A percentile compares a stretch with the other conserved stretches of the same genome.
These are phyloP conservation scores for Pseudopithomyces chartarum DNA, from an alignment of 2,329 filamentous ascomycete species.

Conservation along the genomic window DNA sequence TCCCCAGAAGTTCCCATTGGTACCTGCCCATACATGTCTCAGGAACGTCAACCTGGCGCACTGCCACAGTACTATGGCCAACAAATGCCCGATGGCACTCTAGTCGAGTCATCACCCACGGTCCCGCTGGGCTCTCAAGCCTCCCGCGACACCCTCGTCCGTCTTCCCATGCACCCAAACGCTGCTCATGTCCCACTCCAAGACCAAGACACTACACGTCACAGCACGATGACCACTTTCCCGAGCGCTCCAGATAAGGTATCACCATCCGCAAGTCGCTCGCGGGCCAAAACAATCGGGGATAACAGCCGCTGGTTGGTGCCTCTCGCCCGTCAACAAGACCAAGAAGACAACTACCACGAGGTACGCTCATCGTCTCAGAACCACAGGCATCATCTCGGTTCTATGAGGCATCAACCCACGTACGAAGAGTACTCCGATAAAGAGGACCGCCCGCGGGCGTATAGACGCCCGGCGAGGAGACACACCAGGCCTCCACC, in stretches of 20 bases:
- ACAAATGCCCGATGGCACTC: slow-evolving; percentile 32
- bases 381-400: slow-evolving; percentile 13
- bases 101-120: slow-evolving; percentile 31
- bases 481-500: slow-evolving; percentile 30
- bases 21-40: slow-evolving; percentile 25
- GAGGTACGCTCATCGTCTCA: slow-evolving; percentile 10
- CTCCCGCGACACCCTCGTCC: slow-evolving; percentile 35
- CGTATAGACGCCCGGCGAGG: slow-evolving; percentile 28
- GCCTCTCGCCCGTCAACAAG: slow-evolving; percentile 4
- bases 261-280: slow-evolving; percentile 8
- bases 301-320: slow-evolving; percentile 16
- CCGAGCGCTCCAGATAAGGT: slow-evolving; percentile 11
- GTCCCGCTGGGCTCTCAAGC: slow-evolving; percentile 23
- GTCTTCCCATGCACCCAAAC: slow-evolving; percentile 32
- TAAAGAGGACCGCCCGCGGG: slow-evolving; percentile 28
- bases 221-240: neutral
- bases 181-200: slow-evolving; percentile 29
- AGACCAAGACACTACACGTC: slow-evolving; percentile 11
- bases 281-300: slow-evolving; percentile 15
- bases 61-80: slow-evolving; percentile 38
- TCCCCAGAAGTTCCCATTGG: slow-evolving; percentile 6
- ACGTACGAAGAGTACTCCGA: slow-evolving; percentile 36
- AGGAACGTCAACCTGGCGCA: slow-evolving; percentile 9
- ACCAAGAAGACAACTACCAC: slow-evolving; percentile 12
- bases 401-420: slow-evolving; percentile 9